Conservation (phyloP, 23 red algal species). For the Gracilaria domingensis region DNA sequence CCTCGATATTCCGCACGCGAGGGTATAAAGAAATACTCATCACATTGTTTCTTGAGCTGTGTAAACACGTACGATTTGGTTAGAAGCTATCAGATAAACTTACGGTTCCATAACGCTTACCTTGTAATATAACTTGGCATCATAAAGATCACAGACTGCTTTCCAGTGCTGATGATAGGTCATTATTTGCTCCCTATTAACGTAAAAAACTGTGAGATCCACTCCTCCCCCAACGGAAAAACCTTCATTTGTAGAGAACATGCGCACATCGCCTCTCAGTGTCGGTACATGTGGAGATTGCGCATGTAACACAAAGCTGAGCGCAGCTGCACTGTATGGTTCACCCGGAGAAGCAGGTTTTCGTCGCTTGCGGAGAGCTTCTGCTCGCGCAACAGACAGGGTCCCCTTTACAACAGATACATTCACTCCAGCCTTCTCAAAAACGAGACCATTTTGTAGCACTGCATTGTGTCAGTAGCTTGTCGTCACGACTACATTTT, state of each 20-base stretch:
- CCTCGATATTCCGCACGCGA: slow-evolving; percentile 73
- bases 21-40: slow-evolving; percentile 81
- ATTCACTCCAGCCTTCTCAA: slow-evolving; percentile 86
- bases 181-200: slow-evolving; percentile 20
- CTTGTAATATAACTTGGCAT: slow-evolving; percentile 5
- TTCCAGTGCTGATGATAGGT: slow-evolving; percentile 62
- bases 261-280: slow-evolving; percentile 61
- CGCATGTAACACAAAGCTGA: slow-evolving; percentile 75
- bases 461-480: slow-evolving; percentile 37
- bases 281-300: slow-evolving; percentile 67
- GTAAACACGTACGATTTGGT: background rate
- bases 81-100: background rate
- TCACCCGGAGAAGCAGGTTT: background rate
- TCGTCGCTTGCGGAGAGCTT: slow-evolving; percentile 16
- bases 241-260: slow-evolving; percentile 25
- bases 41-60: slow-evolving; percentile 64
- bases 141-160: slow-evolving; percentile 46
- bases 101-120: slow-evolving; percentile 2
- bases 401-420: slow-evolving; percentile 58
- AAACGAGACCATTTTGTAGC: slow-evolving; percentile 47
- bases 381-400: slow-evolving; percentile 48
- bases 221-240: slow-evolving; percentile 58
- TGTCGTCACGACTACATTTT: background rate
- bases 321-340: slow-evolving; percentile 58
- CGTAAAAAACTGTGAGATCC: slow-evolving; percentile 63